Evolutionary conservation across 495 filamentous ascomycete genomes (phyloP), one percentile per base, ranked within the genome.

Genomic region (Podospora sp.): DNA sequence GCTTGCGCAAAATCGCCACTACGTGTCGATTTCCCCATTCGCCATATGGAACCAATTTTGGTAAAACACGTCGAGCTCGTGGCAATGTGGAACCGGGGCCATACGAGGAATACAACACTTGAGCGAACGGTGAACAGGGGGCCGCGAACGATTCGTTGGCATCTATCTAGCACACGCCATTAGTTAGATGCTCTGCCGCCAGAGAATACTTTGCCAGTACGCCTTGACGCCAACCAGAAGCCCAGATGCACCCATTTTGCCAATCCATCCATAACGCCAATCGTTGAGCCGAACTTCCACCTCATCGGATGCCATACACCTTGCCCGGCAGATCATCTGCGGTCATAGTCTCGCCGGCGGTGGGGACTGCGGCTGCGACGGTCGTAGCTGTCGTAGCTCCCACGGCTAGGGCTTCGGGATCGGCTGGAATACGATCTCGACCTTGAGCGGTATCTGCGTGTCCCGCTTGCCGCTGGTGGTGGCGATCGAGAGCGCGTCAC

Each of bases 321-420:
- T 1, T 27, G 22, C 9, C 18, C 11, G n/a, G 14, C 7, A 6
- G 2, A 9, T 67, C 35, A 76, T 69, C 74, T 71, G 53, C 73
- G 64, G 29, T 63, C 60, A 24, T 33, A 52, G 3, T 72, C 73
- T 12, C 73, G 63, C 29, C 71, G 74, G 56, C 71, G 69, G 51
- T 73, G 72, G 24, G 69, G 72, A 66, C 72, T 76, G 9, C 73
- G 60, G 40, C 71, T 73, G 18, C 72, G 71, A 21, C 74, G 65
- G 50, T 69, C 74, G n/a, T 73, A 69, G 63, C 75, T 75, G 56
- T 83, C 85, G 71, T 88, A 88, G 68, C 87, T 89, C 65, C 79
- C 85, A 68, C 87, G 87, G 72, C 88, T 90, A 14, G 83, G 82
- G 66, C 86, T 92, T 67, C 63, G 68, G 8, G 85, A 85, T 63